A percentile compares a stretch with the other conserved stretches of the same genome.
These are phyloP conservation scores for Dothideomycetidae sp. DNA, from an alignment of 2,329 filamentous ascomycete species.

Conservation along the genomic window DNA sequence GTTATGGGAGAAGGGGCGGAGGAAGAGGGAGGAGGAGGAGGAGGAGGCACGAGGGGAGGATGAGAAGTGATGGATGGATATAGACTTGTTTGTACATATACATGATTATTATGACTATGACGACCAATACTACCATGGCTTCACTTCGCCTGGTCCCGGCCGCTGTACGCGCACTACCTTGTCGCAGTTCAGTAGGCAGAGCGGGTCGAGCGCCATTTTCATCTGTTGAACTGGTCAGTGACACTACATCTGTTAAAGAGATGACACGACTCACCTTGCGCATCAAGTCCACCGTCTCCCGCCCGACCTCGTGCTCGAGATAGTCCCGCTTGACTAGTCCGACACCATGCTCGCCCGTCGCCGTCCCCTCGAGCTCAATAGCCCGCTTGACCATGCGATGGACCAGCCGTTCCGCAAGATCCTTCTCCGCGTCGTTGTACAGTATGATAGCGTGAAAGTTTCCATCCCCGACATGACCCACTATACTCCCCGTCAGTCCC, in stretches of 20 bases:
- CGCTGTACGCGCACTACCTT: conserved; percentile 46
- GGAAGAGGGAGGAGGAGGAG: conserved; percentile 4
- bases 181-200: conserved; percentile 51
- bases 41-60: neutral
- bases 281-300: conserved; percentile 66
- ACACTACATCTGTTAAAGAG: neutral
- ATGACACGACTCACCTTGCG: conserved; percentile 54
- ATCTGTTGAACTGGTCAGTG: no score
- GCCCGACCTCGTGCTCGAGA: conserved; percentile 61
- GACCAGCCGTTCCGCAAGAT: conserved; percentile 54
- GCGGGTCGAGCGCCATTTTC: conserved; percentile 66
- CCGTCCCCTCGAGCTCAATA: conserved; percentile 65
- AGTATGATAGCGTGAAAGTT: conserved; percentile 58
- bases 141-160: conserved; percentile 34
- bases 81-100: conserved; percentile 3
- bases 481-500: conserved; percentile 50
- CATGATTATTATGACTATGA: neutral
- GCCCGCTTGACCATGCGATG: conserved; percentile 78
- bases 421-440: conserved; percentile 52
- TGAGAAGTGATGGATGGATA: neutral
- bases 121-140: conserved; percentile 22
- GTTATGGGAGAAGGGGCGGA: conserved; percentile 19
- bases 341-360: conserved; percentile 74
- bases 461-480: conserved; percentile 61
- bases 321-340: conserved; percentile 77